Evolutionary conservation across 108 stramenopile genomes (phyloP), one percentile per base, ranked within the genome.

Genomic region (Fragilariopsis cylindrus): DNA sequence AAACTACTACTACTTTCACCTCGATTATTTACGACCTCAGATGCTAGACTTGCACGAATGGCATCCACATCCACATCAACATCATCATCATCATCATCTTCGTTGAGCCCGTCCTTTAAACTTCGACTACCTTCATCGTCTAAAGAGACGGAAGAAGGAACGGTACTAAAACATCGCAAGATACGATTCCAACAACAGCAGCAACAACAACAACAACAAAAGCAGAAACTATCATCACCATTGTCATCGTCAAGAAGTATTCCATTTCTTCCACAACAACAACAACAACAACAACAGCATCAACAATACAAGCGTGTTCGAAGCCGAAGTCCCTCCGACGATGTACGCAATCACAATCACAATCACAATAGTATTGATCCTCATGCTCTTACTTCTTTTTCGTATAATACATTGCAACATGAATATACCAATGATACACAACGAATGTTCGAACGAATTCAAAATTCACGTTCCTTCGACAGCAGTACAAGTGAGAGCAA

Each of bases 391-490:
- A 11, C 43, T 42, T 63, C 8, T 45, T 40, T 21, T 4, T 44
- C 62, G 5, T 12, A 13, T 11, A 4, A 45, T 9, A 44, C 62
- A 4, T n/a, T 63, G 42, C 39, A 7, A 5, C 1, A 63, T 42
- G 42, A 63, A 3, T 63, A 63, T 45, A 2, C 43, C 4, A 0
- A 40, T 12, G 62, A 63, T 45, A 63, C 62, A 4, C 62, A 13
- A 8, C 62, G 62, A n/a, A 63, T 63, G 62, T 45, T 63, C 7
- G 30, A 44, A 4, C 42, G 62, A 7, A 63, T 63, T 45, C 62
- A 45, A 8, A 44, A 63, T 1, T 63, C 62, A 9, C 62, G 60
- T 21, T 30, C 57, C 15, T 57, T 57, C 15, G 57, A 40, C 30
- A 30, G 30, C 30, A 30, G 30, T 30, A n/a, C n/a, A n/a, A n/a